Base-by-base conservation (phyloP, 2,329 filamentous ascomycete genomes). In the Iodosphaeria phyllophila region DNA sequence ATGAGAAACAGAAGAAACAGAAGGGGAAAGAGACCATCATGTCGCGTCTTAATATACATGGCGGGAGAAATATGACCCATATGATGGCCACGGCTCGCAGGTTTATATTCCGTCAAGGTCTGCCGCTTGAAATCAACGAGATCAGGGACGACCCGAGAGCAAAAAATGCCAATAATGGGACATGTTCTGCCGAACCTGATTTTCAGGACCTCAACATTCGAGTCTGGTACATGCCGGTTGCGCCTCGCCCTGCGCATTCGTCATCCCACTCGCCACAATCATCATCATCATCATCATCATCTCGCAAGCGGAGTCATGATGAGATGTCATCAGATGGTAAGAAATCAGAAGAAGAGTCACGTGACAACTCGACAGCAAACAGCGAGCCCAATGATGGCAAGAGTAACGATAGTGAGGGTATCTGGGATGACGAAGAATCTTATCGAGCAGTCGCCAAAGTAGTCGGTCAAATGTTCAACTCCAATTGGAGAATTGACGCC, bases 61-160 rank as follows among this genome's bases (percentile, higher is more conserved):
- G 79, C 3, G 71, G 74, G 4, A 69, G 70, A 25, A 95, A 95
- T 43, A 49, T 95, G 27, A 65, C 71, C 22, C 75, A 93, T 41
- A 61, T 69, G 5, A 49, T 98, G 28, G 84, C 82, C n/a, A 79
- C 83, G 1, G 74, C 76, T 10, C 66, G 89, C 22, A 59, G 73
- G 16, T 92, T 92, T 47, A 69, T 95, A 24, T 86, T 93, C 39
- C 66, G 89, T 18, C 83, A 79, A 37, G 74, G 79, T 1, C 62
- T 92, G 43, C 74, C 75, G 0, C 51, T 93, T n/a, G 55, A 53
- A 16, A 60, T 74, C 2, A 59, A 68, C 32, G 89, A 98, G 47
- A 64, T 78, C 24, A 51, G 55, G 20, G 37, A 50, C 7, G 56
- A 63, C 26, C 47, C 52, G 5, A 45, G 53, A n/a, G 27, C 39